phyloP scores from a whole-genome alignment of 2,329 filamentous ascomycete genomes.

The Penicillium brevicompactum region DNA sequence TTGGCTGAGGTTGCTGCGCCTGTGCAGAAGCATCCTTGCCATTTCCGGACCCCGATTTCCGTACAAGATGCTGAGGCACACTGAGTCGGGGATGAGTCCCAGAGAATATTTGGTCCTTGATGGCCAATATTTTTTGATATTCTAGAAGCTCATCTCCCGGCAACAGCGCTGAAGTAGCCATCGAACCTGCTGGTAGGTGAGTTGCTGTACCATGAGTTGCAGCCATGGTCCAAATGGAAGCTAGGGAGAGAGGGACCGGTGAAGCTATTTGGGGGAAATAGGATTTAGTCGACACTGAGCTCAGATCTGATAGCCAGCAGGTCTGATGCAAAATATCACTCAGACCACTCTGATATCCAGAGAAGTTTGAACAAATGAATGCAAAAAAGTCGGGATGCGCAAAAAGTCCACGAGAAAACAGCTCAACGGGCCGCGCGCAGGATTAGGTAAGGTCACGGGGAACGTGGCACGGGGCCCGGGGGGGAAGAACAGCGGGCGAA shows the following conservation, averaged over 20 bases:
- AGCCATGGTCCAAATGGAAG: constrained; percentile 31
- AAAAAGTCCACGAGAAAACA: constrained; percentile 11
- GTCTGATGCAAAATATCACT: not conserved
- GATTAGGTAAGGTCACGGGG: constrained; percentile 23
- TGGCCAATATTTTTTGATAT: constrained; percentile 77
- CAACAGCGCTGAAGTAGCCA: constrained; percentile 28
- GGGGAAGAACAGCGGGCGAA: not conserved
- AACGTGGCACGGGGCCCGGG: not conserved
- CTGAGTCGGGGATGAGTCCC: constrained; percentile 66
- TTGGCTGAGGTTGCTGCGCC: constrained; percentile 30
- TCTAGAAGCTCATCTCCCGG: constrained; percentile 63
- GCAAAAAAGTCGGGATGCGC: constrained; percentile 6
- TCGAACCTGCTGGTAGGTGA: constrained; percentile 35
- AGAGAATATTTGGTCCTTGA: constrained; percentile 79
- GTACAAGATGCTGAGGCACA: constrained; percentile 56
- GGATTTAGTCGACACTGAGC: constrained; percentile 8
- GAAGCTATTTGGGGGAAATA: constrained; percentile 8
- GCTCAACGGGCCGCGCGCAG: constrained; percentile 3
- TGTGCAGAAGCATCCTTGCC: constrained; percentile 35
- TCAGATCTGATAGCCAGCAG: not conserved
- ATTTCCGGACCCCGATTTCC: constrained; percentile 38
- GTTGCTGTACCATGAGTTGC: constrained; percentile 30
- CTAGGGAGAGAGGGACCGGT: constrained; percentile 10
- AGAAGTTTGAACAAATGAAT: constrained; percentile 3
- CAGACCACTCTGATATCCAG: constrained; percentile 8